A percentile compares a stretch with the other conserved stretches of the same genome.
Evolutionary conservation across 495 filamentous ascomycete species (phyloP).

Genomic region (Tuber umbilicatum): DNA sequence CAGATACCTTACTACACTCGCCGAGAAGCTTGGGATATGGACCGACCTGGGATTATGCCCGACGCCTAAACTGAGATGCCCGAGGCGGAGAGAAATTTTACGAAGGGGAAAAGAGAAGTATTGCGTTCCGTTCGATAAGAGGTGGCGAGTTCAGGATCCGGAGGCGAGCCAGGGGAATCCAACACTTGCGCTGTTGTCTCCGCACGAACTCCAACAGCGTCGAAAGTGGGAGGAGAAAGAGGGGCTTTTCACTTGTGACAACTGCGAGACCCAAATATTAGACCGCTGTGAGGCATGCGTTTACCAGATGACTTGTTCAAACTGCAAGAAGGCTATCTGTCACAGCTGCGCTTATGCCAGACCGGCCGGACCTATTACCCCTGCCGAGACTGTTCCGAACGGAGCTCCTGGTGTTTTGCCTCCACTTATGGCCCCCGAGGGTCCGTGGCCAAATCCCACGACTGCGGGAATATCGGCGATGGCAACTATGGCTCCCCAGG

Average conservation of each 20-base stretch:
- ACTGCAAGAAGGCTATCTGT: constrained; percentile 37
- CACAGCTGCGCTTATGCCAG: constrained; percentile 38
- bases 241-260: constrained; percentile 36
- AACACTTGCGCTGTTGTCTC: constrained; percentile 29
- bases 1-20: constrained; percentile 41
- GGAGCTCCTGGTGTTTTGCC: not conserved
- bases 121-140: constrained; percentile 41
- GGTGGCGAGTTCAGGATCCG: constrained; percentile 33
- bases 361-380: constrained; percentile 18
- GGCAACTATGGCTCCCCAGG: not conserved
- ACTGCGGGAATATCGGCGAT: not conserved
- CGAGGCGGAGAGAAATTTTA: constrained; percentile 39
- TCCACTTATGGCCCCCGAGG: constrained; percentile 4
- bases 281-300: constrained; percentile 42
- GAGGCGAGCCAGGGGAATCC: constrained; percentile 30
- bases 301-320: constrained; percentile 41
- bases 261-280: constrained; percentile 33
- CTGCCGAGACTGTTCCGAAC: not conserved
- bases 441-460: constrained; percentile 4
- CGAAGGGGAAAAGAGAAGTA: constrained; percentile 40
- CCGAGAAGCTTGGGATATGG: constrained; percentile 40
- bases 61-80: constrained; percentile 41
- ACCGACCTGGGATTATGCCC: constrained; percentile 41
- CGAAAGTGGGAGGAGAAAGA: constrained; percentile 28
- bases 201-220: constrained; percentile 26